Evolutionary conservation across 148 eudicot genomes (phyloP).

Genomic region (Chenopodium suecicum): DNA sequence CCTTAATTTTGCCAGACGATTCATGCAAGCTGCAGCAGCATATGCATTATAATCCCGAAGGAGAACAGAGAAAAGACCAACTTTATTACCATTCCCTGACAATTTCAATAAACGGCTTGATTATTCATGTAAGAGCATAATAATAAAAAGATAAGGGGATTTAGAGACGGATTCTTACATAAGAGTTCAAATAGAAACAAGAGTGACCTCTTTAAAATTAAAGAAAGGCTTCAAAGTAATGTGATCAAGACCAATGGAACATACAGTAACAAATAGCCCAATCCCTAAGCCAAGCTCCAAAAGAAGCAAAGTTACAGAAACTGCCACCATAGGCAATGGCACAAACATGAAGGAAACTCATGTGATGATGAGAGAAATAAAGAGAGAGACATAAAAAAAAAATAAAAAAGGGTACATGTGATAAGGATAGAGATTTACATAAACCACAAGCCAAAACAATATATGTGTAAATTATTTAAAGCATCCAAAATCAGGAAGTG

Average conservation of each 20-base stretch:
- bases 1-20: slow-evolving; percentile 90
- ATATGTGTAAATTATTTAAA: neutral
- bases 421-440: neutral
- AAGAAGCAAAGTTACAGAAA: neutral
- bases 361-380: neutral
- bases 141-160: neutral
- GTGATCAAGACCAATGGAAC: neutral
- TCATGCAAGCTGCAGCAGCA: slow-evolving; percentile 94
- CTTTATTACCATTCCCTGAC: slow-evolving; percentile 87
- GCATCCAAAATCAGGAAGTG: neutral
- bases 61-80: slow-evolving; percentile 86
- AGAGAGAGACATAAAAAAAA: no score
- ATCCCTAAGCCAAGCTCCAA: neutral
- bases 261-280: neutral
- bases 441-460: neutral
- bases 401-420: neutral
- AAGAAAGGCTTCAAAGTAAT: neutral
- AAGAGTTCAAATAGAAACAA: no score
- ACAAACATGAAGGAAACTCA: neutral
- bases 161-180: neutral
- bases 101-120: neutral
- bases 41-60: slow-evolving; percentile 78
- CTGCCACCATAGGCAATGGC: neutral
- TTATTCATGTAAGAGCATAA: neutral
- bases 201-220: neutral